Conservation (phyloP, 1,284 basidiomycete genomes). For the Sutorius eximius region DNA sequence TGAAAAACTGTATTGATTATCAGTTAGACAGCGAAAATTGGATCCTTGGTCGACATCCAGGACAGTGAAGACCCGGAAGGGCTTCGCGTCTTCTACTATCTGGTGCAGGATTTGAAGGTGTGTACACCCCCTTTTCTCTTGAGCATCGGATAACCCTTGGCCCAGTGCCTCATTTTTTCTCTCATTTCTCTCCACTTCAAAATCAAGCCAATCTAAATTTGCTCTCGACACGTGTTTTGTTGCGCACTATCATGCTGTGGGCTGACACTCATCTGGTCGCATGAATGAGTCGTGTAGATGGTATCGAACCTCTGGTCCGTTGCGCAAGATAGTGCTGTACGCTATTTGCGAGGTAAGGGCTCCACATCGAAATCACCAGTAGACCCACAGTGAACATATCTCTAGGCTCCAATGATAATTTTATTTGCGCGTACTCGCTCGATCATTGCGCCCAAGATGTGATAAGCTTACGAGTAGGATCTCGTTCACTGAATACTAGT, state of each 20-base stretch:
- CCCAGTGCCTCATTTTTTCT: conserved; percentile 96
- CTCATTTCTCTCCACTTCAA: conserved; percentile 98
- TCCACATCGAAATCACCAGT: background rate
- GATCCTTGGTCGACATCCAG: conserved; percentile 93
- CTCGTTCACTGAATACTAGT: background rate
- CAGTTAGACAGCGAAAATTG: conserved; percentile 92
- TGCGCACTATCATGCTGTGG: background rate
- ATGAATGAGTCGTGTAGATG: conserved; percentile 9
- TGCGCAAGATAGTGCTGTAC: conserved; percentile 30
- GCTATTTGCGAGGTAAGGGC: conserved; percentile 18
- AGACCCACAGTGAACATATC: conserved; percentile 2
- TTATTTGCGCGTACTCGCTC: conserved; percentile 5
- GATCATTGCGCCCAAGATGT: background rate
- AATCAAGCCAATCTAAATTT: conserved; percentile 90
- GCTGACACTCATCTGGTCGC: background rate
- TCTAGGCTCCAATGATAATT: conserved; percentile 12
- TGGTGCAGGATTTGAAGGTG: conserved; percentile 96
- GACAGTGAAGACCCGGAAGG: conserved; percentile 98
- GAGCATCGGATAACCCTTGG: conserved; percentile 4
- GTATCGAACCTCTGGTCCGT: conserved; percentile 1
- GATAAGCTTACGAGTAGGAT: conserved; percentile 6
- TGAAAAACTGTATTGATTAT: background rate
- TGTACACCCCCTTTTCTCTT: conserved; percentile 16
- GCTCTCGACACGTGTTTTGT: background rate
- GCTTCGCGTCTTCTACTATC: conserved; percentile 97